Evolutionary conservation across 2,329 filamentous ascomycete genomes (phyloP).

Genomic region (Hypoxylon sp.): DNA sequence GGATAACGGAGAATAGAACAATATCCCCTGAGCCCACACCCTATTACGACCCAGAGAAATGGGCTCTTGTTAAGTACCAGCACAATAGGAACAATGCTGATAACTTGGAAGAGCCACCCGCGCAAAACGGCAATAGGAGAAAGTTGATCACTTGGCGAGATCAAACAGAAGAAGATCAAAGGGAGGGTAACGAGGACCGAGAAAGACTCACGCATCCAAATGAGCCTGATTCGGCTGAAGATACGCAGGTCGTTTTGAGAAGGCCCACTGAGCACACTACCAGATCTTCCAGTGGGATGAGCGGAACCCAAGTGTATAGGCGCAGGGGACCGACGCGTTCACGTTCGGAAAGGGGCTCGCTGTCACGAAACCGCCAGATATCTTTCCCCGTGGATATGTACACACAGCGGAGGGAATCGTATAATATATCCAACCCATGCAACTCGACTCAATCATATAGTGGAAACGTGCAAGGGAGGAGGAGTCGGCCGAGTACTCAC

Average conservation of each 20-base stretch:
- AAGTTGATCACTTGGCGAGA: conserved; percentile 18
- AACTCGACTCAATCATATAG: neutral
- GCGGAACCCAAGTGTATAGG: neutral
- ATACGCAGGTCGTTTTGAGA: conserved; percentile 8
- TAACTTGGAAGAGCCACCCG: neutral
- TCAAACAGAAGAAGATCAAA: neutral
- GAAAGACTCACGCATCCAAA: neutral
- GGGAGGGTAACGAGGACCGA: neutral
- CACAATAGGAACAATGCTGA: neutral
- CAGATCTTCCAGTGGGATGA: conserved; percentile 3
- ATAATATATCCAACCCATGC: neutral
- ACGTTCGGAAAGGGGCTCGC: neutral
- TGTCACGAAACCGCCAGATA: neutral
- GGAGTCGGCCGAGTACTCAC: neutral
- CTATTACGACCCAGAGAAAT: conserved; percentile 4
- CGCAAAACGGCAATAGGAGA: neutral
- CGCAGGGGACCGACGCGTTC: neutral
- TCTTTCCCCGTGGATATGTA: neutral
- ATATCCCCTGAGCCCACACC: conserved; percentile 10
- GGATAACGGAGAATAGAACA: conserved; percentile 15
- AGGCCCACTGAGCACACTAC: conserved; percentile 4
- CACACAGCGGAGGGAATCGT: neutral
- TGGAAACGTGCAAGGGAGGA: neutral
- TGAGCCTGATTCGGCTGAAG: neutral
- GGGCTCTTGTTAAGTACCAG: conserved; percentile 15